Base-by-base conservation (phyloP, 805 yeast genomes). In the Schwanniomyces occidentalis region DNA sequence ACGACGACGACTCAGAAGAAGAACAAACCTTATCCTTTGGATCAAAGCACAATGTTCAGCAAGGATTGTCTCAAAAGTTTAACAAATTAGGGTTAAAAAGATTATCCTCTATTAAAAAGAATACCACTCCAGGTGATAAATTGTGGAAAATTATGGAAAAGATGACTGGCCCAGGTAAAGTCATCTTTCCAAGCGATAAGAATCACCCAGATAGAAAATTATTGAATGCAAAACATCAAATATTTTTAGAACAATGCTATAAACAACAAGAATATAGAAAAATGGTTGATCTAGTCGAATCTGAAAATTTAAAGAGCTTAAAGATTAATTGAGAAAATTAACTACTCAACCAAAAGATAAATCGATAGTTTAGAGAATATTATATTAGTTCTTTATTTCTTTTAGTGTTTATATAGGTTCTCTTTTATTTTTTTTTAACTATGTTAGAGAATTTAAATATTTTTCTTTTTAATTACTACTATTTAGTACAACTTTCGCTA, bases 111-210 rank as follows among this genome's bases (percentile, higher is more conserved):
- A 32, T 50, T 30, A 46, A 46, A 23, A 38, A 59, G 30, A 50
- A 54, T 23, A 36, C 49, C 17, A 39, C 31, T 13, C 61, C 76
- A 3, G 86, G 86, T 21, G 81, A 79, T 44, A 73, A 71, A 36
- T 68, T 93, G 39, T 91, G 98, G 98, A 76, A 79, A 23, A 80
- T 84, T 24, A 93, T 93, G 99, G 75, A 76, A 46, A 73, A 74
- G 41, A 73, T 90, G 69, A 83, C 95, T 1, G 91, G 95, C 6
- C 78, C 82, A 15, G 98, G 96, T 28, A 73, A 73, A 46, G 88
- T 82, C 8, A 84, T 93, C 24, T 61, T 68, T 44, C 98, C 99
- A 3, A 62, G 78, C 16, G 58, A 75, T 4, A 63, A 54, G 12
- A 61, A 63, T 27, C 75, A 76, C 39, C 78, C 85, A 0, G 95